These are phyloP conservation scores for Alternaria incomplexa DNA, from an alignment of 2,329 filamentous ascomycete genomes.

Conservation along the genomic window DNA sequence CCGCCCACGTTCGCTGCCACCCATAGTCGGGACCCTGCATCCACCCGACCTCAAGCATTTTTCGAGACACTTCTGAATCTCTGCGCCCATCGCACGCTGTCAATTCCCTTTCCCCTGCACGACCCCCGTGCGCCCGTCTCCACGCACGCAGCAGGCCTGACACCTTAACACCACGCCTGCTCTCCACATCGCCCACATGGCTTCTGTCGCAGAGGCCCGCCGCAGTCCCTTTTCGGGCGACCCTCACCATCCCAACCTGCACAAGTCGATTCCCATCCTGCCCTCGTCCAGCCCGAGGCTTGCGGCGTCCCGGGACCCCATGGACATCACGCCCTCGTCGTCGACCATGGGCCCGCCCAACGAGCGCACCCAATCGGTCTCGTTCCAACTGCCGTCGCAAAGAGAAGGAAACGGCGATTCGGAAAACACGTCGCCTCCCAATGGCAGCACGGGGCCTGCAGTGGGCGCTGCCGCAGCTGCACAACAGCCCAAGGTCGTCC, in stretches of 20 bases:
- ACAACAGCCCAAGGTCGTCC: conserved; percentile 95
- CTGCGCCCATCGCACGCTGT: not conserved
- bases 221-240: conserved; percentile 56
- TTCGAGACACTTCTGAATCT: conserved; percentile 5
- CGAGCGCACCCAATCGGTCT: conserved; percentile 48
- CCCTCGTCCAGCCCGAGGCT: conserved; percentile 54
- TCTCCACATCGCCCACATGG: conserved; percentile 43
- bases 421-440: conserved; percentile 35
- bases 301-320: conserved; percentile 57
- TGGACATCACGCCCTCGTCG: conserved; percentile 57
- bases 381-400: conserved; percentile 16
- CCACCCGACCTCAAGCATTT: conserved; percentile 4
- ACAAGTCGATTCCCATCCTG: conserved; percentile 60
- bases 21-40: conserved; percentile 14
- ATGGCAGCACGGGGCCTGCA: conserved; percentile 52
- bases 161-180: conserved; percentile 17
- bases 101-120: not conserved
- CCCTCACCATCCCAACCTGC: conserved; percentile 50
- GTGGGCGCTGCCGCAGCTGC: conserved; percentile 72
- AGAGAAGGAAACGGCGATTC: conserved; percentile 34
- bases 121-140: not conserved
- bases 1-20: conserved; percentile 3
- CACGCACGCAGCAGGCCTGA: not conserved
- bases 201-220: conserved; percentile 52
- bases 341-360: conserved; percentile 57